Percentiles rank a stretch among this genome's conserved stretches.
Evolutionary conservation across 768 basidiomycete species (phyloP).

Genomic region (Phanerochaete sordida): DNA sequence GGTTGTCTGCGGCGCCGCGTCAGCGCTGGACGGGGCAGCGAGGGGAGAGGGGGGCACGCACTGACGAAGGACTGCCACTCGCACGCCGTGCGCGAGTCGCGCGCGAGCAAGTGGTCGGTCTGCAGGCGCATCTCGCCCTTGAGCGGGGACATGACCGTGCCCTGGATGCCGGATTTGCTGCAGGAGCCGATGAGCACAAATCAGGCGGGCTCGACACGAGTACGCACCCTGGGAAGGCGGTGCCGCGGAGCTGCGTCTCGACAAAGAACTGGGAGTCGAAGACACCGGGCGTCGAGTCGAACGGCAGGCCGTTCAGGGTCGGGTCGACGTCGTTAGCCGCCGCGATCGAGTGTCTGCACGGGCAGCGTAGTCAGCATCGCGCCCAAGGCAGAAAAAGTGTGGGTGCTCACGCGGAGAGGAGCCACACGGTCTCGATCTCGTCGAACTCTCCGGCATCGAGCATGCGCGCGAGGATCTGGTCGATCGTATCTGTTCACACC

Average conservation of each 20-base stretch:
- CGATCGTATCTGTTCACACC: slow-evolving; percentile 12
- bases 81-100: slow-evolving; percentile 43
- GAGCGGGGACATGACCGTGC: slow-evolving; percentile 36
- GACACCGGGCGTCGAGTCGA: slow-evolving; percentile 12
- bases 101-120: slow-evolving; percentile 29
- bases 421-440: slow-evolving; percentile 19
- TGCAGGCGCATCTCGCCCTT: slow-evolving; percentile 39
- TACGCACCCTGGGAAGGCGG: slow-evolving; percentile 27
- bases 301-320: slow-evolving; percentile 6
- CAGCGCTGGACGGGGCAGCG: too few relatives aligned
- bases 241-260: slow-evolving; percentile 15
- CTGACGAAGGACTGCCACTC: slow-evolving; percentile 41
- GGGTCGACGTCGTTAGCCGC: slow-evolving; percentile 21
- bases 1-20: slow-evolving; percentile 7
- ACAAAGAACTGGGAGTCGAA: slow-evolving; percentile 18
- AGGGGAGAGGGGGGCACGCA: too few relatives aligned
- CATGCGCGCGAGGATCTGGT: slow-evolving; percentile 18
- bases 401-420: slow-evolving; percentile 16
- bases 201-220: too few relatives aligned
- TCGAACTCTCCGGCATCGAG: slow-evolving; percentile 18
- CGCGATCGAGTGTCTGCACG: slow-evolving; percentile 18
- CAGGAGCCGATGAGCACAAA: too few relatives aligned
- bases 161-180: slow-evolving; percentile 24
- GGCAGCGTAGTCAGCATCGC: not conserved
- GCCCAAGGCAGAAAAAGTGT: too few relatives aligned